Evolutionary conservation across 1,284 basidiomycete species (phyloP), one percentile per base, ranked within the genome.

Genomic region (Moesziomyces globuligerus): DNA sequence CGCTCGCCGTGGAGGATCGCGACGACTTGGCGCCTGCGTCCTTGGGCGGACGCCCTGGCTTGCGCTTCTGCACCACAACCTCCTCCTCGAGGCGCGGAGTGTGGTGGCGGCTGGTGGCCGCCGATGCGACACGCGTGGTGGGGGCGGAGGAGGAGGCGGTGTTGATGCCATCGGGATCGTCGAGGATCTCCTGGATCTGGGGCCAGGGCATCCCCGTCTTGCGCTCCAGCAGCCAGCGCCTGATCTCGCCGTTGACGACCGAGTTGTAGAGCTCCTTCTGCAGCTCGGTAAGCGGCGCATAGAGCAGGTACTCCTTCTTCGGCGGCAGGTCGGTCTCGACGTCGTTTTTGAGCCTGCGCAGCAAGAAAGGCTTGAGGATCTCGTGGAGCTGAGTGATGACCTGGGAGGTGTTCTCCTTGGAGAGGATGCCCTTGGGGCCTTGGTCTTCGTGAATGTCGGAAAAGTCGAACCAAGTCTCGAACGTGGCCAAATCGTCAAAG

Each of bases 251-350:
- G 24, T 70, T 56, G 34, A 78, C 59, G 9, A 76, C 72, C 17
- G 88, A 88, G 60, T 94, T 89, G 78, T 96, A 97, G 15, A 95
- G 85, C 57, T 91, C 88, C 52, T 90, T 89, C 77, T 98, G 94
- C 41, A 86, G 86, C 42, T 88, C 85, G 41, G 90, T 95, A 7
- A 97, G 85, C 1, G 93, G 94, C 0, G 94, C 93, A 72, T 95
- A 96, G 0, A 97, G 86, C 5, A 96, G 88, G 74, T 98, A 81
- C 54, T 81, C 80, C 55, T 81, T 79, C 59, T 81, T 81, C 4
- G 77, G 78, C 36, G 80, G 80, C 18, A 81, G 49, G 20, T 71
- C 60, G 18, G 54, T 68, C 48, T 81, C 78, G 26, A 81, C 80
- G 38, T 81, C 77, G 11, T 48, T 38, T 51, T 81, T 81, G 50